Evolutionary conservation across 1,139 yeast genomes (phyloP).

Genomic region (Pichia sp.): DNA sequence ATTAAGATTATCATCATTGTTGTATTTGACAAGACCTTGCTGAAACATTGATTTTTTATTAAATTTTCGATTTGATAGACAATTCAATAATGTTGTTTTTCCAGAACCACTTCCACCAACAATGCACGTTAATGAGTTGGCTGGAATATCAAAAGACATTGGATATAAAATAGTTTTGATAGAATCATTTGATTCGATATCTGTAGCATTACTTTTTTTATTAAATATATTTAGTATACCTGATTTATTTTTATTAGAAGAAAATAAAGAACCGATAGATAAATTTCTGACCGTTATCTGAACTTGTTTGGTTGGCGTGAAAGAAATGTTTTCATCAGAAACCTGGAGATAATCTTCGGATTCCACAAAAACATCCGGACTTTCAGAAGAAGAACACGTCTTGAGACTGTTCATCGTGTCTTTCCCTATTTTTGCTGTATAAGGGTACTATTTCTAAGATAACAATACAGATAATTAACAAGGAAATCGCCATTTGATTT

Average conservation of each 20-base stretch:
- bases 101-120: slow-evolving; percentile 88
- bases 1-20: slow-evolving; percentile 31
- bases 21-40: slow-evolving; percentile 31
- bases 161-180: slow-evolving; percentile 33
- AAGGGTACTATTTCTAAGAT: no score
- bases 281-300: slow-evolving; percentile 18
- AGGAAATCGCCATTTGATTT: no score
- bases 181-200: slow-evolving; percentile 18
- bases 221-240: neutral
- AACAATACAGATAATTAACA: no score
- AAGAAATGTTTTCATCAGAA: slow-evolving; percentile 16
- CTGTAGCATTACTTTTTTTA: slow-evolving; percentile 3
- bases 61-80: slow-evolving; percentile 58
- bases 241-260: neutral
- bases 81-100: slow-evolving; percentile 73
- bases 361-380: no score
- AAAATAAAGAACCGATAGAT: slow-evolving; percentile 15
- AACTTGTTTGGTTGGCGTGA: slow-evolving; percentile 19
- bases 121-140: slow-evolving; percentile 57
- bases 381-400: no score
- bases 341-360: slow-evolving; percentile 1
- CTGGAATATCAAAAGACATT: slow-evolving; percentile 50
- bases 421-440: no score
- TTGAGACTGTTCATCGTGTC: no score
- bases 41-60: slow-evolving; percentile 23